Base-by-base conservation (phyloP, 2,329 filamentous ascomycete species). In the Zasmidium citrigriseum region DNA sequence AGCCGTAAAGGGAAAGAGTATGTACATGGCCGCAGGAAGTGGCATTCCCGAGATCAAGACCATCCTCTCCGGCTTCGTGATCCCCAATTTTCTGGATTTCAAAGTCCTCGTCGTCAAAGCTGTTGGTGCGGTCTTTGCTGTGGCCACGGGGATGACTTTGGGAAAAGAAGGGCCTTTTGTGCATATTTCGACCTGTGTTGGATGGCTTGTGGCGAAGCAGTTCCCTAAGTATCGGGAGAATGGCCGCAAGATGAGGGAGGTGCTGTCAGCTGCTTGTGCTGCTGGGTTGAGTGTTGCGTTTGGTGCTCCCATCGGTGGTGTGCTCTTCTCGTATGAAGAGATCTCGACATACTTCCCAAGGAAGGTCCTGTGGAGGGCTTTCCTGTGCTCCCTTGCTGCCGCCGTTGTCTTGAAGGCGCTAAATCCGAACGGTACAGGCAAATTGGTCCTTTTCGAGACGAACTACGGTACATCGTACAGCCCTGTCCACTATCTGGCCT, bases 1-100 rank as follows among this genome's bases (percentile, higher is more conserved):
- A 46, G 55, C 63, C 24, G 55, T 63, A 5, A 48, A 70, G 22
- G 80, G 78, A 0, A 86, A 85, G 67, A 74, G 70, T 3, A 84
- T 85, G 76, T 86, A 84, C 65, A 82, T 85, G 80, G 82, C 82
- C 2, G 80, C 82, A 29, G 83, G 84, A 4, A 80, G 77, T 58
- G 84, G 84, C 0, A 86, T 86, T 29, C 84, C 84, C 0, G 83
- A 86, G 69, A 85, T 86, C 73, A 86, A 86, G 69, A 85, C 82
- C 1, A 82, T 86, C 41, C 71, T 86, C 2, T 83, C 81, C 2
- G 83, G 83, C n/a, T 86, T 86, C 68, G 80, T 82, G 14, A 85
- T 86, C 46, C 83, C 82, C 1, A 76, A 81, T 47, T 84, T 85
- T 60, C 76, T 86, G 2, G 79, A 80, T 58, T 72, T 84, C 62